Evolutionary conservation across 2,329 filamentous ascomycete genomes (phyloP).

Genomic region (Sclerotinia sclerotiorum): DNA sequence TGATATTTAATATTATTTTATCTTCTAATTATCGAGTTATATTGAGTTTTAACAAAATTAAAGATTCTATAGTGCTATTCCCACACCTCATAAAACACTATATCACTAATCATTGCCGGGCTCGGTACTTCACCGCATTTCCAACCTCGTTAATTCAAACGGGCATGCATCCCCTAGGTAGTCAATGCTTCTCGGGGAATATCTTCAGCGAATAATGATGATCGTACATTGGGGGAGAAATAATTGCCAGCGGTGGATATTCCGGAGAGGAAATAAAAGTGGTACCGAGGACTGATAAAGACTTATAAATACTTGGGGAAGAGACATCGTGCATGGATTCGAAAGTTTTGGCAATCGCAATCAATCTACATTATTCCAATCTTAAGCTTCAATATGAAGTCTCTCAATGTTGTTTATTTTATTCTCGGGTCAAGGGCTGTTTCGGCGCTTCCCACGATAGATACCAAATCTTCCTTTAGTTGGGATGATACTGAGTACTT

Average conservation of each 20-base stretch:
- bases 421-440: neutral
- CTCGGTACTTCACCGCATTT: conserved; percentile 4
- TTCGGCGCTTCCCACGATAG: neutral
- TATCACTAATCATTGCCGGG: too few species aligned
- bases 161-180: neutral
- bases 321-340: neutral
- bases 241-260: neutral
- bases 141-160: neutral
- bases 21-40: too few species aligned
- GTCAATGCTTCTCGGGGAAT: neutral
- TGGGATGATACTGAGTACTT: conserved; percentile 20
- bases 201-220: neutral
- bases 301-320: neutral
- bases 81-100: too few species aligned
- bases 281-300: neutral
- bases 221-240: neutral
- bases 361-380: neutral
- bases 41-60: too few species aligned
- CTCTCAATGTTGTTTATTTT: neutral
- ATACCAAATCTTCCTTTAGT: conserved; percentile 5
- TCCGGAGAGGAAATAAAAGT: neutral
- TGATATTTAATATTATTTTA: too few species aligned
- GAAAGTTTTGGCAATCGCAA: neutral
- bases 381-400: conserved; percentile 15
- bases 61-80: too few species aligned